These are phyloP conservation scores for Mucor saturninus DNA, from an alignment of 371 early-diverging fungal genomes.

Conservation along the genomic window DNA sequence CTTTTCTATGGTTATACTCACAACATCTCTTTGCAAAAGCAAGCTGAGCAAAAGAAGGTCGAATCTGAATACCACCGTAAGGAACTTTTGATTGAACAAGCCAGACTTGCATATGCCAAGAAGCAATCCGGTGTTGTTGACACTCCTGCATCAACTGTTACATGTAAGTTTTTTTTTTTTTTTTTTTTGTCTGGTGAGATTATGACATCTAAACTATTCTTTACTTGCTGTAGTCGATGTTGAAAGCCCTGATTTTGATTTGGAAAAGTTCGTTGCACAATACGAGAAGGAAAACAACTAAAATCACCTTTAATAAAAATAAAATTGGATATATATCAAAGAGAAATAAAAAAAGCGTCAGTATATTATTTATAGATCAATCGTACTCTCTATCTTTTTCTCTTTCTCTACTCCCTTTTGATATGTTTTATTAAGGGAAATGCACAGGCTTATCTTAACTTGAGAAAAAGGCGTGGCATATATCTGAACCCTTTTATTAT, in stretches of 20 bases:
- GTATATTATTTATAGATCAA: constrained; percentile 8
- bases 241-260: constrained; percentile 70
- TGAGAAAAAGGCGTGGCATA: too few relatives aligned
- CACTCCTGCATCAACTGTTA: constrained; percentile 27
- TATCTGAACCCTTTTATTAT: too few relatives aligned
- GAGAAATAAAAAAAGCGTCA: constrained; percentile 11
- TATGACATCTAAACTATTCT: constrained; percentile 8
- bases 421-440: too few relatives aligned
- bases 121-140: constrained; percentile 40
- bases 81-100: constrained; percentile 73
- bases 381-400: background rate
- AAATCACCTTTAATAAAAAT: constrained; percentile 1
- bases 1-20: constrained; percentile 76
- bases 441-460: too few relatives aligned
- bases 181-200: background rate
- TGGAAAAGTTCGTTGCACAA: constrained; percentile 64
- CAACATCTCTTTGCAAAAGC: constrained; percentile 66
- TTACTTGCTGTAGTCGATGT: constrained; percentile 45
- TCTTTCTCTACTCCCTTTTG: too few relatives aligned
- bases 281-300: constrained; percentile 39
- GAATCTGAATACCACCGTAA: constrained; percentile 68
- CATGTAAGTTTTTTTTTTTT: constrained; percentile 17
- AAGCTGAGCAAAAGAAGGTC: constrained; percentile 61
- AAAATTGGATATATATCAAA: constrained; percentile 12
- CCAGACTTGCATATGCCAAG: constrained; percentile 72